These are phyloP conservation scores for Leucosporidium creatinivorum DNA, from an alignment of 768 basidiomycete genomes.

Conservation along the genomic window DNA sequence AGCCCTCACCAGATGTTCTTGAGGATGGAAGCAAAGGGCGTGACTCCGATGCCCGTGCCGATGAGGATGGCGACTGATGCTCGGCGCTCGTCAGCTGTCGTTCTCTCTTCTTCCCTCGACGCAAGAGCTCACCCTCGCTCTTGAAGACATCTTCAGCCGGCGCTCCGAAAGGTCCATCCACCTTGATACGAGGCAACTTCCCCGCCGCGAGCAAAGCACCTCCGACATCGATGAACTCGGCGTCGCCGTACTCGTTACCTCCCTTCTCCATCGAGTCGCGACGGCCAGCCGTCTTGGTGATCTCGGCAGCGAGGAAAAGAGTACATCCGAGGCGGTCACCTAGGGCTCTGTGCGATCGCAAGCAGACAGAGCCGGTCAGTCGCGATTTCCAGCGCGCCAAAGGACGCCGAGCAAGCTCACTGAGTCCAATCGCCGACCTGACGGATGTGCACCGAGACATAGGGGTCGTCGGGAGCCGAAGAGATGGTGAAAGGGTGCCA, in stretches of 20 bases:
- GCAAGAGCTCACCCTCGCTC: conserved; percentile 14
- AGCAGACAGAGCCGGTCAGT: not conserved
- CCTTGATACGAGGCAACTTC: conserved; percentile 60
- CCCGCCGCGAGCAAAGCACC: conserved; percentile 11
- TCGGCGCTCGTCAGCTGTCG: conserved; percentile 59
- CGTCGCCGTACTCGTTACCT: conserved; percentile 48
- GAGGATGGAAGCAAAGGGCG: conserved; percentile 87
- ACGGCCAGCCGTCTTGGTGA: conserved; percentile 1
- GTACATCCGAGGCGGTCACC: conserved; percentile 68
- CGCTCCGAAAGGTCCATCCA: conserved; percentile 75
- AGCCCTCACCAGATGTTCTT: conserved; percentile 71
- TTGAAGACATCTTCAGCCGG: conserved; percentile 57
- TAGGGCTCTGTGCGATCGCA: conserved; percentile 48
- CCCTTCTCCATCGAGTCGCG: conserved; percentile 49
- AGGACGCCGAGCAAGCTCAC: not conserved
- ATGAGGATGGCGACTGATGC: conserved; percentile 79
- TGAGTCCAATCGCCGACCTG: conserved; percentile 82
- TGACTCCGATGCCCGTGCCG: conserved; percentile 92
- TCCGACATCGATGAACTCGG: conserved; percentile 66
- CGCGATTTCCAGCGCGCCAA: not conserved
- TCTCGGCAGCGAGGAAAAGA: conserved; percentile 20
- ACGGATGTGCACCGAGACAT: conserved; percentile 83
- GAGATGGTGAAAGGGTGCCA: conserved; percentile 76
- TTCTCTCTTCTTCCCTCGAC: not conserved
- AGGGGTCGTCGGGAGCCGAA: conserved; percentile 79